phyloP scores from a whole-genome alignment of 1,284 basidiomycete species.

The Psilocybe mexicana region DNA sequence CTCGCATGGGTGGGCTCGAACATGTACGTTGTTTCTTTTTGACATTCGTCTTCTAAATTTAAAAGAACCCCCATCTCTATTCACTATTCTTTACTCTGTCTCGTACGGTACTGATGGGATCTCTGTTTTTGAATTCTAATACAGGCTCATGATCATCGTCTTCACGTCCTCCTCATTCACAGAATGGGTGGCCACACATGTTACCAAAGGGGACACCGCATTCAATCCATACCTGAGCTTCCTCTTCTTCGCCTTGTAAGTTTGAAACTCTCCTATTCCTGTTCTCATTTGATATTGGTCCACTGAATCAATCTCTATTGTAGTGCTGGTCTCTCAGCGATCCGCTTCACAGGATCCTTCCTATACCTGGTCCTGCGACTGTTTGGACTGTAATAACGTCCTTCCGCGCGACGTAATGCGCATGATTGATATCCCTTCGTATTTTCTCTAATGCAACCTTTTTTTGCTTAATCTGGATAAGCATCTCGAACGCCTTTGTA shows the following conservation, averaged over 20 bases:
- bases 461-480: conserved; percentile 10
- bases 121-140: conserved; percentile 14
- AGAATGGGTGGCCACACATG: conserved; percentile 56
- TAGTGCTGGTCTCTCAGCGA: conserved; percentile 75
- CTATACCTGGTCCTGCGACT: conserved; percentile 79
- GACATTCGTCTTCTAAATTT: conserved; percentile 4
- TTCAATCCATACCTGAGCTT: conserved; percentile 89
- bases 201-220: conserved; percentile 47
- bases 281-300: conserved; percentile 10
- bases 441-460: conserved; percentile 5
- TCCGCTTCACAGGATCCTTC: conserved; percentile 78
- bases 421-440: conserved; percentile 1
- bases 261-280: conserved; percentile 21
- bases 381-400: conserved; percentile 46
- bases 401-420: not conserved
- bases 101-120: conserved; percentile 8
- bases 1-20: conserved; percentile 86
- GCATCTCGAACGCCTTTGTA: conserved; percentile 15
- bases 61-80: not conserved
- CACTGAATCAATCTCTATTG: conserved; percentile 9
- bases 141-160: conserved; percentile 72
- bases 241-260: conserved; percentile 81
- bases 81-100: conserved; percentile 1
- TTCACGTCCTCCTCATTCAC: conserved; percentile 82
- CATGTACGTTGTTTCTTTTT: conserved; percentile 49